Evolutionary conservation across 495 filamentous ascomycete genomes (phyloP).

Genomic region (Penicillium flavigenum): DNA sequence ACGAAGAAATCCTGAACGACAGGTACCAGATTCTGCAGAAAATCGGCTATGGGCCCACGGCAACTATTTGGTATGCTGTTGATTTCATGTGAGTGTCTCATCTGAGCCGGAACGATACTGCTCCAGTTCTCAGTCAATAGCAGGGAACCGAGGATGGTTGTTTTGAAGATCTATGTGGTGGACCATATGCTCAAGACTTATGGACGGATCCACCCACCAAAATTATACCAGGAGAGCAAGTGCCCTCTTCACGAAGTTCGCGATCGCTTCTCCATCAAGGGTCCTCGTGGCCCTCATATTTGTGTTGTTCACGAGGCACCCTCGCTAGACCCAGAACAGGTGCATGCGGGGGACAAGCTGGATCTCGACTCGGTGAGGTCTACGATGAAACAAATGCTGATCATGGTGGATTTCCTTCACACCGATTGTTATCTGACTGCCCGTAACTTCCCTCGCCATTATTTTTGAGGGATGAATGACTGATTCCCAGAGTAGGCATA

Average conservation of each 20-base stretch:
- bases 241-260: constrained; percentile 3
- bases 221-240: background rate
- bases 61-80: background rate
- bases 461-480: background rate
- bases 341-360: background rate
- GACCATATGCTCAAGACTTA: constrained; percentile 1
- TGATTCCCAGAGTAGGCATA: background rate
- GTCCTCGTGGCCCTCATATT: constrained; percentile 4
- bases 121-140: background rate
- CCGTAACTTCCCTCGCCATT: background rate
- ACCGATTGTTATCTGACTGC: constrained; percentile 7
- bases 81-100: background rate
- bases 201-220: background rate
- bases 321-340: background rate
- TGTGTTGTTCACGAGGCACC: constrained; percentile 8
- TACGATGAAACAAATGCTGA: background rate
- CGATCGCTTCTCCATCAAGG: background rate
- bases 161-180: constrained; percentile 12
- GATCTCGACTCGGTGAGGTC: background rate
- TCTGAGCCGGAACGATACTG: background rate
- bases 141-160: background rate
- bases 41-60: constrained; percentile 7
- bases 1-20: background rate
- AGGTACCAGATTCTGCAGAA: constrained; percentile 6
- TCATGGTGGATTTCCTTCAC: constrained; percentile 4